These are phyloP conservation scores for Cutaneotrichosporon mucoides DNA, from an alignment of 1,284 basidiomycete species.

Conservation along the genomic window DNA sequence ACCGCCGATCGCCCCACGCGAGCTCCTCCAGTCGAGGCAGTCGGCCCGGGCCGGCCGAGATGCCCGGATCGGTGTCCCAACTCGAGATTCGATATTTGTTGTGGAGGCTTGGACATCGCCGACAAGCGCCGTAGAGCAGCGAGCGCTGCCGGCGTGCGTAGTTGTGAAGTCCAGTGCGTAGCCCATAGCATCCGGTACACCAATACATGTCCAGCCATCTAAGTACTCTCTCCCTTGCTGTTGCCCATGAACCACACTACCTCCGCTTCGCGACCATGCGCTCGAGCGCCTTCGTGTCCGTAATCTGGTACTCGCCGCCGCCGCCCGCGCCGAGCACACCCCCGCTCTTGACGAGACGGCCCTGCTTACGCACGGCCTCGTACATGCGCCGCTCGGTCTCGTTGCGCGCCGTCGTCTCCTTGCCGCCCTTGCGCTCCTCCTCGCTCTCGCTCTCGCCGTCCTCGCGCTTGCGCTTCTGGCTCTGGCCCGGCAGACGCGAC, in stretches of 20 bases:
- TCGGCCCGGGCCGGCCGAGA: neutral
- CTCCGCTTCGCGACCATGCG: conserved; percentile 52
- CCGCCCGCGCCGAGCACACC: conserved; percentile 68
- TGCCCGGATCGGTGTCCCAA: neutral
- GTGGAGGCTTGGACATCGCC: no score
- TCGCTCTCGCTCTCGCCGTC: conserved; percentile 51
- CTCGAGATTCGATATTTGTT: neutral
- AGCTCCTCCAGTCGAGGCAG: neutral
- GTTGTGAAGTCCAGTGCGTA: neutral
- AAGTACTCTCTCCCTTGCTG: neutral
- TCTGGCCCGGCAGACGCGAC: conserved; percentile 10
- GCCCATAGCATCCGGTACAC: neutral
- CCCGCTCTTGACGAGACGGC: conserved; percentile 71
- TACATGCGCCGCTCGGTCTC: conserved; percentile 83
- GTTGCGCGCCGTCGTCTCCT: conserved; percentile 45
- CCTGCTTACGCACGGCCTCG: conserved; percentile 75
- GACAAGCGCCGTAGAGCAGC: no score
- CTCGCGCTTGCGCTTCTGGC: conserved; percentile 51
- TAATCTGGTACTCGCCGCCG: conserved; percentile 77
- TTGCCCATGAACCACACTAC: neutral
- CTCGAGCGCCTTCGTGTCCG: conserved; percentile 64
- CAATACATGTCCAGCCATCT: neutral
- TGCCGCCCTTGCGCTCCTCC: conserved; percentile 34
- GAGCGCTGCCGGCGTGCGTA: neutral
- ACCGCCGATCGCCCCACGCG: neutral